These are phyloP conservation scores for Haplographium delicatum DNA, from an alignment of 495 filamentous ascomycete species.

Conservation along the genomic window DNA sequence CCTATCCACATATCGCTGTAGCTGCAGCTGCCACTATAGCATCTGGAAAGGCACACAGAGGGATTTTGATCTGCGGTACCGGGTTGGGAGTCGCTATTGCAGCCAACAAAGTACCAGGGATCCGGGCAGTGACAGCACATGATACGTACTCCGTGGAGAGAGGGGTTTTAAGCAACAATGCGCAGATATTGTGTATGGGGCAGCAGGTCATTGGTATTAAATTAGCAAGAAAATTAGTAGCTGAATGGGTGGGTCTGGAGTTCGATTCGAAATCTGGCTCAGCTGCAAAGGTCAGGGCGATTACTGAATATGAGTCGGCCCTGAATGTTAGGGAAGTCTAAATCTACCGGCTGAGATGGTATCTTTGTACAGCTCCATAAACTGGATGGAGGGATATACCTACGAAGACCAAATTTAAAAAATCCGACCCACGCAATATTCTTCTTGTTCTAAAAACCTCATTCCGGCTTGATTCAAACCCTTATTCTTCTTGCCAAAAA, in stretches of 20 bases:
- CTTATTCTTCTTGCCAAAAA: too few relatives aligned
- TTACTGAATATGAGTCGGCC: constrained; percentile 73
- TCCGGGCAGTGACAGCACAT: constrained; percentile 83
- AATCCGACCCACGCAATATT: too few relatives aligned
- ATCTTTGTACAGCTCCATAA: too few relatives aligned
- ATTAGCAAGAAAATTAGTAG: constrained; percentile 66
- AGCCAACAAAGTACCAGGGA: constrained; percentile 53
- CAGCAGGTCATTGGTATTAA: constrained; percentile 77
- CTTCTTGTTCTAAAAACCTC: too few relatives aligned
- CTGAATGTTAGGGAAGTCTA: too few relatives aligned
- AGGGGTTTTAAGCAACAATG: constrained; percentile 76
- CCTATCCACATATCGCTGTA: background rate
- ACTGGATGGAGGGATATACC: too few relatives aligned
- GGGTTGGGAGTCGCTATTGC: background rate
- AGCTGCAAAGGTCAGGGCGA: constrained; percentile 70
- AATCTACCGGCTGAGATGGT: too few relatives aligned
- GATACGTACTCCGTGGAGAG: constrained; percentile 80
- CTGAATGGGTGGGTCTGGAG: constrained; percentile 74
- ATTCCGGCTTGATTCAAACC: too few relatives aligned
- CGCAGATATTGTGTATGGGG: constrained; percentile 83
- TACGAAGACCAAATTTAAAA: too few relatives aligned
- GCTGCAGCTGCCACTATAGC: background rate
- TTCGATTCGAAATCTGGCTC: constrained; percentile 60
- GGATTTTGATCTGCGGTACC: background rate
- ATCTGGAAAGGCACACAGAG: background rate